Evolutionary conservation across 1,284 basidiomycete species (phyloP).

Genomic region (Rhizopogon parksii): DNA sequence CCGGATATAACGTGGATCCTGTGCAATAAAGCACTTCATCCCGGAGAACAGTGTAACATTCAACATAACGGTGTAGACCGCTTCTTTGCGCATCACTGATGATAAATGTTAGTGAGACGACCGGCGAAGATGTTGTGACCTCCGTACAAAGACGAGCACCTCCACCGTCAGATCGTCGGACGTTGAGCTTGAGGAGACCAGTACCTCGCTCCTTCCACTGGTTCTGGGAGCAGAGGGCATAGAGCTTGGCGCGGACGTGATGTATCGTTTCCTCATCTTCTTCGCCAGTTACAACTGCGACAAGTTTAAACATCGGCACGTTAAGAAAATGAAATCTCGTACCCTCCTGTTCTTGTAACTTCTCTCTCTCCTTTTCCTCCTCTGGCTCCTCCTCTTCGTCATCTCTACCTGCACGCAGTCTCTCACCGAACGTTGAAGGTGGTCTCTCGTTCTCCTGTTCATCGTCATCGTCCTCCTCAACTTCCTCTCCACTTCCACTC

Average conservation of each 20-base stretch:
- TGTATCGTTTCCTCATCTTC: slow-evolving; percentile 85
- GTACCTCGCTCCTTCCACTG: slow-evolving; percentile 88
- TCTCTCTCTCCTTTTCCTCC: slow-evolving; percentile 39
- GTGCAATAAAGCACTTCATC: slow-evolving; percentile 72
- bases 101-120: slow-evolving; percentile 5
- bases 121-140: slow-evolving; percentile 17
- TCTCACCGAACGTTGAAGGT: slow-evolving; percentile 50
- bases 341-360: slow-evolving; percentile 60
- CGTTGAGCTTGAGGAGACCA: slow-evolving; percentile 77
- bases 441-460: slow-evolving; percentile 30
- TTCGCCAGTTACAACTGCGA: slow-evolving; percentile 79
- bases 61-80: slow-evolving; percentile 77
- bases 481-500: slow-evolving; percentile 29
- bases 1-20: slow-evolving; percentile 75
- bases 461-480: slow-evolving; percentile 31
- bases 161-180: slow-evolving; percentile 57
- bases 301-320: neutral
- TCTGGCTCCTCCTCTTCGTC: slow-evolving; percentile 49
- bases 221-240: slow-evolving; percentile 53
- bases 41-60: slow-evolving; percentile 85
- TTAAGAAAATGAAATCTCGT: slow-evolving; percentile 19
- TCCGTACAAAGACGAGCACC: slow-evolving; percentile 67
- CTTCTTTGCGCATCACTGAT: slow-evolving; percentile 92
- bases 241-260: slow-evolving; percentile 84
- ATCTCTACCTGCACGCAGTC: slow-evolving; percentile 49